Base-by-base conservation (phyloP, 2,329 filamentous ascomycete species). In the Neopestalotiopsis clavispora region DNA sequence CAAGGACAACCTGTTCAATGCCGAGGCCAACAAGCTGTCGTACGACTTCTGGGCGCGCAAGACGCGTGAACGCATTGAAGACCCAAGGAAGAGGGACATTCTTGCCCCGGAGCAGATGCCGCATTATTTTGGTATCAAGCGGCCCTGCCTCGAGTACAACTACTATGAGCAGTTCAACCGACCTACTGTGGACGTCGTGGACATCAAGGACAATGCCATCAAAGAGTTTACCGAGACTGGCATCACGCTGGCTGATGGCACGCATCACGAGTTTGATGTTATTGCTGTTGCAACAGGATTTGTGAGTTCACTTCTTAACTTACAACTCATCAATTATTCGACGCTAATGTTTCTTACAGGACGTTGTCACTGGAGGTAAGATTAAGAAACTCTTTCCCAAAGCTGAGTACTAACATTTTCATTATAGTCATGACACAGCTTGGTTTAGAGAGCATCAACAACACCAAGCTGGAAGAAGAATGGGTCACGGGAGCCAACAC, bases 11-110 rank as follows among this genome's bases (percentile, higher is more conserved):
- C 70, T 89, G 4, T 75, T 78, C 20, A 77, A 82, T 34, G 57
- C 76, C 0, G 80, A 85, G 14, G 85, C 85, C 2, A 90, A 90
- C 73, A 75, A 81, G n/a, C 81, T 83, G 66, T 79, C 82, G 0
- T 90, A 89, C 73, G 78, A 84, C 2, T 89, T 89, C 75, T 90
- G 87, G 85, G 80, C 79, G 2, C 80, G 81, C 69, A 88, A 87
- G 75, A 83, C 83, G 0, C 81, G 86, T 0, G 79, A 77, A 13
- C 82, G 87, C 2, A 81, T 90, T 58, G 77, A 80, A 0, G 85
- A 90, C 67, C 81, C 86, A 0, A 77, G 77, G 32, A 82, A 83
- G 70, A 78, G 82, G 32, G 84, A 88, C 14, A 70, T 89, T 2
- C 79, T 90, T 6, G 87, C 87, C 0, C 89, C 88, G 0, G 72